Evolutionary conservation across 345 rosid species (phyloP), one percentile per base, ranked within the genome.

Genomic region (Dovyalis caffra): DNA sequence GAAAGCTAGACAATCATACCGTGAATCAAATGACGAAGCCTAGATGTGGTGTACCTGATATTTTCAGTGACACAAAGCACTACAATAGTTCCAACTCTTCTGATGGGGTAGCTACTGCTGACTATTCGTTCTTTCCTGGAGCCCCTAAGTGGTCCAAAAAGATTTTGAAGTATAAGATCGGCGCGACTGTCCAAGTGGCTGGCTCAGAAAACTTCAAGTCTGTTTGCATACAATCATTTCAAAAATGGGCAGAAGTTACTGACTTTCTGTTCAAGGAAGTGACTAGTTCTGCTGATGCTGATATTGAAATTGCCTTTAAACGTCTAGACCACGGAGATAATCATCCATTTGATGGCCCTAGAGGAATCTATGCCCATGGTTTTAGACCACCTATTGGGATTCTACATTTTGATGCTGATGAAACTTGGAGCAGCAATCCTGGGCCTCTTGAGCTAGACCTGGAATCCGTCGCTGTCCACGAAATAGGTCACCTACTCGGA

Each of bases 401-500:
- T 2, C 56, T 77, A 4, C 83, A 81, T 57, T 81, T 68, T 23
- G 83, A 81, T 66, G 78, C 65, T 4, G 80, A 77, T 35, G 80
- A 81, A 66, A 56, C 18, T 10, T 81, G 80, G 83, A 69, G 79
- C 61, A 37, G 12, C 3, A 20, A 45, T 21, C 74, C 72, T 6
- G 74, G 77, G 32, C 56, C 45, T 2, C 35, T n/a, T 20, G 68
- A 80, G 29, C 4, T 76, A 12, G 83, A 81, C 72, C 21, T 81
- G 64, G 83, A 77, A 47, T 76, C 83, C 11, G 77, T 81, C 15
- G 71, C 83, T 0, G 64, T 81, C 32, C 83, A 81, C n/a, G 83
- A 81, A 66, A 69, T 81, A 1, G 80, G 83, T 0, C 80, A 81
- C 64, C 14, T 76, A 7, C 75, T 81, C 1, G 83, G 83, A 33